Conservation (phyloP, 352 stramenopile species). For the Pythium insidiosum region DNA sequence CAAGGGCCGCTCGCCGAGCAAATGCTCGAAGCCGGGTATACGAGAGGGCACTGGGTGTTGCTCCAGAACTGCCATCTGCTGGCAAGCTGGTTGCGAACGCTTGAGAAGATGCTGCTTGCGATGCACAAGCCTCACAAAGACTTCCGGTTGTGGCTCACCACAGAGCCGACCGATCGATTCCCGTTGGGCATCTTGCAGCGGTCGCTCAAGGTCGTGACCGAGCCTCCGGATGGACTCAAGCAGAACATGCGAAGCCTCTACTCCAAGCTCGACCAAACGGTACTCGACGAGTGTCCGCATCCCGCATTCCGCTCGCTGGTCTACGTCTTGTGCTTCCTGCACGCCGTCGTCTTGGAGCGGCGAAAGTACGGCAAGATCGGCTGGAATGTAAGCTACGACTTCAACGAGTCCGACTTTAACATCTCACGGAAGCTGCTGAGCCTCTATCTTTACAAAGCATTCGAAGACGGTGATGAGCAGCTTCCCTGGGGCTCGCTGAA, state of each 20-base stretch:
- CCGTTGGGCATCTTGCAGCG: constrained; percentile 92
- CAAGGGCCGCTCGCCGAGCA: constrained; percentile 92
- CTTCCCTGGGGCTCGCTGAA: constrained; percentile 92
- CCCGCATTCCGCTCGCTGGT: constrained; percentile 89
- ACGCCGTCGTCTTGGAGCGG: constrained; percentile 92
- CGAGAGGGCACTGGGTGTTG: constrained; percentile 86
- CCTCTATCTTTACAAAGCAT: constrained; percentile 92
- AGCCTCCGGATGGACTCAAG: constrained; percentile 93
- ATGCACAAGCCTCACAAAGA: constrained; percentile 92
- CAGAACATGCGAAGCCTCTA: constrained; percentile 95
- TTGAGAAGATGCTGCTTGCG: constrained; percentile 90
- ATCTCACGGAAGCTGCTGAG: constrained; percentile 89
- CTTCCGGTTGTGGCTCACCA: constrained; percentile 95
- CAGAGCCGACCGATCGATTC: constrained; percentile 92
- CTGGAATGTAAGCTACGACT: constrained; percentile 97
- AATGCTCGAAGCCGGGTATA: constrained; percentile 89
- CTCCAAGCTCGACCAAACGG: constrained; percentile 84
- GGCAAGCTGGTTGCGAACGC: constrained; percentile 87
- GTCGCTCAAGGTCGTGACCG: constrained; percentile 94
- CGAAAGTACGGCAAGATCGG: constrained; percentile 97
- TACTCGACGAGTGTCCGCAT: constrained; percentile 92
- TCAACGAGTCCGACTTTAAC: constrained; percentile 95
- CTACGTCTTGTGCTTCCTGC: constrained; percentile 94
- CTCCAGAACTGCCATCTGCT: constrained; percentile 96
- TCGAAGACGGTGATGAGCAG: constrained; percentile 88